Base-by-base conservation (phyloP, 345 rosid species). In the Bruguiera sexangula region DNA sequence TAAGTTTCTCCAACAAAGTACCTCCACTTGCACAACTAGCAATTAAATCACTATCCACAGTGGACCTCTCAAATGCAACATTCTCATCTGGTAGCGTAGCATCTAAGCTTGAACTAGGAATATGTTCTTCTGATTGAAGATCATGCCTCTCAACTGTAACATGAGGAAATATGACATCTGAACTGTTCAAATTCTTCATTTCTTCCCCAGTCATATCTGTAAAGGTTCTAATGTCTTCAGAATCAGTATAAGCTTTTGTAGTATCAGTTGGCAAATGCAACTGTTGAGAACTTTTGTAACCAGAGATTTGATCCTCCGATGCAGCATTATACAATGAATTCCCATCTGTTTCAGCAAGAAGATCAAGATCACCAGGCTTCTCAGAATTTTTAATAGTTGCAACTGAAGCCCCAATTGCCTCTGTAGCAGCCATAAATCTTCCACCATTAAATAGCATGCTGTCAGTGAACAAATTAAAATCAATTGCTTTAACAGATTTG, bases 391-490 rank as follows among this genome's bases (percentile, higher is more conserved):
- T 76, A 82, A 27, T 36, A 71, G 37, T 62, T 50, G 69, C 64
- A 69, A 54, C 24, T 3, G 78, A 62, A 50, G 58, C 60, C 64
- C 78, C 80, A 73, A 67, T 66, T 58, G 66, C 24, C 80, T 52
- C 65, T 32, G 63, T 7, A 18, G 67, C 63, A 50, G 60, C 63
- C 53, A 67, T 34, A 73, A 53, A 22, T 36, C 2, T 73, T 20
- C 36, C 68, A 34, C 76, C 65, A 54, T 64, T 65, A 34, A 89
- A 74, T 63, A 86, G 79, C 73, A 82, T 66, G 75, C 73, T 74
- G 66, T 74, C 78, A 62, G 82, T 68, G 68, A 81, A 71, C 31
- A 87, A 77, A 70, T 69, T 71, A 76, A 87, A 84, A 74, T 87
- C 84, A 76, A 89, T 73, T 8, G 89, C 87, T 79, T 84, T 86